Base-by-base conservation (phyloP, 176 grass and related monocot species). In the Microstegium vimineum region DNA sequence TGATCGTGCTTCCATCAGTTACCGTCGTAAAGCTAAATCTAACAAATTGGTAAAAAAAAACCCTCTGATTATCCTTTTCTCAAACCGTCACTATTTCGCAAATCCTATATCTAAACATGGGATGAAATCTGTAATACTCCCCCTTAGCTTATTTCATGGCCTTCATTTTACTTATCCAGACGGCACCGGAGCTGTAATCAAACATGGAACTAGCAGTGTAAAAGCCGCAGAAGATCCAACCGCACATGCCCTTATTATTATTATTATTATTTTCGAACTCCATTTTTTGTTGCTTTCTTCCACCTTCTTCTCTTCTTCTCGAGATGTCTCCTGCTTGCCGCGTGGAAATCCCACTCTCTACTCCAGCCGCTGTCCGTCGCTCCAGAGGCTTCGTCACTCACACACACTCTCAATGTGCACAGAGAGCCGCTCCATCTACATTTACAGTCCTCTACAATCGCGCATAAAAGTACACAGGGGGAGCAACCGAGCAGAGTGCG, bases 281-380 rank as follows among this genome's bases (percentile, higher is more conserved):
- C 22, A 28, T 64, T 20, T 40, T 60, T 46, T 36, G 36, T 57
- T 42, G 36, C 45, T 71, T 80, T 86, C 54, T 79, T 65, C 67
- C 76, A n/a, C 31, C 76, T 37, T 10, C 8, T 10, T n/a, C 49
- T 54, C 33, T 40, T 78, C 36, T 74, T 31, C 76, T 4, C 17
- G 20, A 18, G 4, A 5, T 42, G 25, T 77, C 76, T 61, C 3
- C 62, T 51, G 61, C 25, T 38, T 23, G 61, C 26, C 76, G 77
- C 76, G 87, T 89, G 76, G 70, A 84, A 63, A 62, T 5, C 73
- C 65, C 12, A 63, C 62, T 40, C 23, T 43, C 30, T 33, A 60
- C 56, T 80, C 86, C 43, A 37, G 45, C 73, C 66, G 65, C 72
- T 27, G 51, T 82, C 63, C 31, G 37, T 36, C 31, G 46, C 45